Percentiles rank a stretch among this genome's conserved stretches.
phyloP scores from a whole-genome alignment of 371 early-diverging fungal genomes.

The Lichtheimia ramosa region DNA sequence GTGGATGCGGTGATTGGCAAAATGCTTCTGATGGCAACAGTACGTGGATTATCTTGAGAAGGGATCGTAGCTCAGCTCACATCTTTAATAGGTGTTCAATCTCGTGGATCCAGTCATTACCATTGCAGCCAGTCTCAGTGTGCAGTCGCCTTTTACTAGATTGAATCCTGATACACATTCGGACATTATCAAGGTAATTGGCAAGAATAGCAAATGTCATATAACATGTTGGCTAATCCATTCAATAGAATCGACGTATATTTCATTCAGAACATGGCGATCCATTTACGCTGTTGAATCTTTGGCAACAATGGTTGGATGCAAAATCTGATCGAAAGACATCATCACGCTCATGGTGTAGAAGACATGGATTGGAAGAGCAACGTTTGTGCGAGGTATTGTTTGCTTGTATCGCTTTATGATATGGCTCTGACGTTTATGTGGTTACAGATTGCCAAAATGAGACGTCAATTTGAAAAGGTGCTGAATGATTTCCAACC shows the following conservation, averaged over 20 bases:
- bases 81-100: slow-evolving; percentile 45
- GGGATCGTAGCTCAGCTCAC: neutral
- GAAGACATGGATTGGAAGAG: slow-evolving; percentile 64
- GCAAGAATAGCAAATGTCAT: neutral
- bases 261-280: slow-evolving; percentile 65
- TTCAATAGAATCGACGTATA: slow-evolving; percentile 44
- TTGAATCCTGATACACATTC: slow-evolving; percentile 40
- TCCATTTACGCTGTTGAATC: slow-evolving; percentile 63
- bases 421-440: neutral
- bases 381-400: slow-evolving; percentile 69
- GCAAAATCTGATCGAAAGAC: slow-evolving; percentile 48
- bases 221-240: neutral
- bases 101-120: slow-evolving; percentile 79
- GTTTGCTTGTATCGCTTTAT: neutral
- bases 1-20: slow-evolving; percentile 88
- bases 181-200: slow-evolving; percentile 38
- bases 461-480: slow-evolving; percentile 50
- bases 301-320: slow-evolving; percentile 66
- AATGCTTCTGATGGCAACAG: slow-evolving; percentile 72
- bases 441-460: slow-evolving; percentile 40
- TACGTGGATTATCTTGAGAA: slow-evolving; percentile 5
- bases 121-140: slow-evolving; percentile 77
- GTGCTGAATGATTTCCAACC: slow-evolving; percentile 49
- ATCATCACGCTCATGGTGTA: slow-evolving; percentile 64
- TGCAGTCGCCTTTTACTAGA: slow-evolving; percentile 67